These are phyloP conservation scores for Naganishia friedmannii DNA, from an alignment of 768 basidiomycete species.

Conservation along the genomic window DNA sequence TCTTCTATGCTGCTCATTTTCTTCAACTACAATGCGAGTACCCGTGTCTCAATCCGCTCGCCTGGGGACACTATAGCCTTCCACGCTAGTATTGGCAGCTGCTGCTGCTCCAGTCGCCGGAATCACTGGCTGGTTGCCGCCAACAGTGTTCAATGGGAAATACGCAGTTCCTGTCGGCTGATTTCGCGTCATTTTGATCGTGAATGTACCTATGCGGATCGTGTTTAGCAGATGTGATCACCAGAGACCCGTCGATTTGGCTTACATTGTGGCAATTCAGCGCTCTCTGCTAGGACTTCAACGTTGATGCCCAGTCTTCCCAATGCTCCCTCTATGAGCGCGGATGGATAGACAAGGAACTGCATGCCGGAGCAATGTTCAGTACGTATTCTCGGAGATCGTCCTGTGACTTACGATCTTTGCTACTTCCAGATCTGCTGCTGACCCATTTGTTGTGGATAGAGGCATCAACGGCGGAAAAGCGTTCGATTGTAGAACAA, in stretches of 20 bases:
- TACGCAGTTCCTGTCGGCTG: conserved; percentile 27
- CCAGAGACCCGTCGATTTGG: neutral
- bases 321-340: conserved; percentile 79
- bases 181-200: conserved; percentile 26
- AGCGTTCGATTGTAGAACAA: conserved; percentile 84
- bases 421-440: conserved; percentile 69
- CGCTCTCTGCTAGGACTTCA: conserved; percentile 74
- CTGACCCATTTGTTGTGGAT: conserved; percentile 74
- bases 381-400: neutral
- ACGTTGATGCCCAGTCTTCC: conserved; percentile 71
- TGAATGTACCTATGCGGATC: conserved; percentile 27
- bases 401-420: conserved; percentile 60
- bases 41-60: neutral
- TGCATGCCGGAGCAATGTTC: conserved; percentile 45
- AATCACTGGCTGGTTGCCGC: conserved; percentile 17
- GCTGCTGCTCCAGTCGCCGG: conserved; percentile 5
- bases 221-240: neutral
- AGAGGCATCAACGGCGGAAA: conserved; percentile 81
- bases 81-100: neutral
- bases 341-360: conserved; percentile 79
- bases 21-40: neutral
- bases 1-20: neutral
- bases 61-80: neutral
- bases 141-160: conserved; percentile 16
- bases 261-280: conserved; percentile 78